Conservation (phyloP, 257 asterid genomes). For the Verbascum thapsus region DNA sequence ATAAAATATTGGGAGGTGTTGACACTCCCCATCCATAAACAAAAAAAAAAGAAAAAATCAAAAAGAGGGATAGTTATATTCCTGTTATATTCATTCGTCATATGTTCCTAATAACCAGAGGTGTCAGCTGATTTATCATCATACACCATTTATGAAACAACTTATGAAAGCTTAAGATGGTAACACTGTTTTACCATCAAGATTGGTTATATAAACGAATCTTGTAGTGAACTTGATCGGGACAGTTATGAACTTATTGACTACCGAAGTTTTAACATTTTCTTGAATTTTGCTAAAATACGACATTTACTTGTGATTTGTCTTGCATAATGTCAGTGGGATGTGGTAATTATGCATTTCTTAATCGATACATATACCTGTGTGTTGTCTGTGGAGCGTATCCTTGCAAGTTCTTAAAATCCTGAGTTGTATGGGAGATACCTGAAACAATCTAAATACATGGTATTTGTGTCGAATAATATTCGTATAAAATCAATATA, state of each 20-base stretch:
- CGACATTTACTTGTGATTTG: neutral
- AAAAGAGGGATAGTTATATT: too few species aligned
- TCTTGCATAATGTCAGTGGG: neutral
- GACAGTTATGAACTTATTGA: neutral
- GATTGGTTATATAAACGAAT: neutral
- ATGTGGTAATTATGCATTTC: neutral
- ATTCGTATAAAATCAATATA: neutral
- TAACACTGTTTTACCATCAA: neutral
- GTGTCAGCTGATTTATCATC: too few species aligned
- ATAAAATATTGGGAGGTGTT: too few species aligned
- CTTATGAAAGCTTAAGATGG: neutral
- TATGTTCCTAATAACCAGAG: too few species aligned
- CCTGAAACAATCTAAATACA: neutral
- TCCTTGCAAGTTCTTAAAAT: conserved; percentile 2
- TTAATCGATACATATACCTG: too few species aligned
- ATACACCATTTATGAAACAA: too few species aligned
- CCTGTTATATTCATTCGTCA: too few species aligned
- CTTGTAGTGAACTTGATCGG: neutral
- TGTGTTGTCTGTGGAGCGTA: neutral
- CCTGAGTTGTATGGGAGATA: neutral
- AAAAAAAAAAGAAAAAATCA: too few species aligned
- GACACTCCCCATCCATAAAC: too few species aligned
- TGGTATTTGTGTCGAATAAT: neutral
- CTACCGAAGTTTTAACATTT: neutral
- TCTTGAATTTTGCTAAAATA: neutral